Base-by-base conservation (phyloP, 352 stramenopile species). In the Phytopythium oedochilum region DNA sequence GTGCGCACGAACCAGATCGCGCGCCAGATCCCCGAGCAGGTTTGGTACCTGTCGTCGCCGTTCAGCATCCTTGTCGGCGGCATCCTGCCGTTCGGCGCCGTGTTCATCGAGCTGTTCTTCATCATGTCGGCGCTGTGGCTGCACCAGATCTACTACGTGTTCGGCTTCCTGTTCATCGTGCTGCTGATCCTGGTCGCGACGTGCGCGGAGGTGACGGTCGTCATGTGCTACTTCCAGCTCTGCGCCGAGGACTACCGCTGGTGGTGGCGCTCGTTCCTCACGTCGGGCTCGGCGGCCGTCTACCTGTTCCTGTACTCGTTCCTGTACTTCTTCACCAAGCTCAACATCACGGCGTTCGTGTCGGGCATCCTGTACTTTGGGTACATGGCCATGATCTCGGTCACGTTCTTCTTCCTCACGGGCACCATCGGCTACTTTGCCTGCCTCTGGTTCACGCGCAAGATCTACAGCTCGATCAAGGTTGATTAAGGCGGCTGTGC, bases 41-140 rank as follows among this genome's bases (percentile, higher is more conserved):
- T 96, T 31, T 99, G 96, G 95, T 99, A 99, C 74, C 85, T 98
- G 32, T 85, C 89, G 56, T 94, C 96, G 22, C 79, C 82, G 17
- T 89, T 98, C 64, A 98, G 87, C 54, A 97, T 98, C 61, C 63
- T 98, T 17, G 75, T 99, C 9, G 97, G 97, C 42, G 97, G 97
- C 50, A 95, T 99, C 40, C 71, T 99, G 23, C 98, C 98, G 17
- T 99, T 99, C 68, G 97, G 97, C 34, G 96, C 96, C 9, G 96
- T 99, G 39, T 99, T 98, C 73, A 98, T 99, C 61, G 98, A 99
- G 71, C 87, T 99, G 23, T 99, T 99, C 72, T 99, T 99, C 82
- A 99, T 99, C 74, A 99, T 99, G 96, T 98, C 88, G 60, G 96
- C 97, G 49, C 76, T 99, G 31, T 99, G 98, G 97, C 71, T 99